phyloP scores from a whole-genome alignment of 352 stramenopile species.

The Pythium guiyangense region DNA sequence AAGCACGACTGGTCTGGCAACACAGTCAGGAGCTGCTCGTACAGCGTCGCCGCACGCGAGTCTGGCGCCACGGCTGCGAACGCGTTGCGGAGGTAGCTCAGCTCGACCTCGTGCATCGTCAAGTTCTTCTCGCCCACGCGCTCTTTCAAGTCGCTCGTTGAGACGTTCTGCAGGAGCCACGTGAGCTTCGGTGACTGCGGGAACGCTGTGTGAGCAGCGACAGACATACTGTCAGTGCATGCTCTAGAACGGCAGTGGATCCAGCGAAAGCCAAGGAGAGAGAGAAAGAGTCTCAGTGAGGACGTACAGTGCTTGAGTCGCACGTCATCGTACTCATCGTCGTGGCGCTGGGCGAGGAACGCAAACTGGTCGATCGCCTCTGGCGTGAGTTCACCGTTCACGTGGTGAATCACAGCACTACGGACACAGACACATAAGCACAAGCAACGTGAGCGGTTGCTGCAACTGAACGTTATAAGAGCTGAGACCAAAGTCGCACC shows the following conservation, averaged over 20 bases:
- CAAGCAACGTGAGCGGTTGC: no score
- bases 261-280: no score
- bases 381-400: slow-evolving; percentile 44
- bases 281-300: neutral
- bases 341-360: slow-evolving; percentile 38
- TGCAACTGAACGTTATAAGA: neutral
- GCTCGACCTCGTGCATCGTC: slow-evolving; percentile 50
- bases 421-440: neutral
- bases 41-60: slow-evolving; percentile 18
- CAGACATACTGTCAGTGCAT: neutral
- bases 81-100: slow-evolving; percentile 51
- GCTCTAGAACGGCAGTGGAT: no score
- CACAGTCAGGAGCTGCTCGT: slow-evolving; percentile 36
- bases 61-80: slow-evolving; percentile 28
- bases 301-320: slow-evolving; percentile 24
- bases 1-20: slow-evolving; percentile 63
- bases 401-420: slow-evolving; percentile 69
- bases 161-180: slow-evolving; percentile 69
- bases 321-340: slow-evolving; percentile 18
- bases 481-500: slow-evolving; percentile 15
- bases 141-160: slow-evolving; percentile 59
- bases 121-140: slow-evolving; percentile 45
- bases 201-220: slow-evolving; percentile 30
- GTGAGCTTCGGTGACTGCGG: slow-evolving; percentile 69
- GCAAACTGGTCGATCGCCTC: slow-evolving; percentile 53